Conservation (phyloP, 2,329 filamentous ascomycete species). For the Pseudonectria foliicola region DNA sequence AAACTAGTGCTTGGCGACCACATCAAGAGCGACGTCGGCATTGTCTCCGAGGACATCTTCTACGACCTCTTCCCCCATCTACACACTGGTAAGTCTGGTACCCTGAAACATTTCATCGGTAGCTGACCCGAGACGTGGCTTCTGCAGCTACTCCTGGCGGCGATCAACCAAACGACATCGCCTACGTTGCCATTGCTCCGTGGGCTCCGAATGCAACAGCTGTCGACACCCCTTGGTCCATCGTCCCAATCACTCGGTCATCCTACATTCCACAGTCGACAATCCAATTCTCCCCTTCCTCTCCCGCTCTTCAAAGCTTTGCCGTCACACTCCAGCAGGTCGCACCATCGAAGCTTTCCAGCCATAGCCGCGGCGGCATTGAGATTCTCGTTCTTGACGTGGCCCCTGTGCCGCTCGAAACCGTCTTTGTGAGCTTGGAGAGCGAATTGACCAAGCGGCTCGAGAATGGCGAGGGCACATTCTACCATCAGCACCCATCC, state of each 20-base stretch:
- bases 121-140: conserved; percentile 1
- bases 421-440: conserved; percentile 80
- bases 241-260: conserved; percentile 67
- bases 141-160: conserved; percentile 26
- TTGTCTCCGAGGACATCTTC: conserved; percentile 81
- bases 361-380: conserved; percentile 67
- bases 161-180: conserved; percentile 32
- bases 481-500: conserved; percentile 58
- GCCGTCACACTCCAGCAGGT: conserved; percentile 64
- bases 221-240: conserved; percentile 69
- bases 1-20: conserved; percentile 79
- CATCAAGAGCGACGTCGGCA: conserved; percentile 76
- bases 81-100: conserved; percentile 39
- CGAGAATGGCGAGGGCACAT: conserved; percentile 76
- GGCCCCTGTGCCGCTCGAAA: conserved; percentile 70
- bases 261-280: conserved; percentile 66
- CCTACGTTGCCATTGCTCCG: conserved; percentile 66
- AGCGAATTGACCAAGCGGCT: conserved; percentile 70
- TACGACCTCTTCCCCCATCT: conserved; percentile 67
- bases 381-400: conserved; percentile 81
- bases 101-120: not conserved
- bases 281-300: conserved; percentile 69
- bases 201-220: conserved; percentile 56
- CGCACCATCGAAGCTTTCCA: conserved; percentile 67
- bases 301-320: conserved; percentile 70